A percentile compares a stretch with the other conserved stretches of the same genome.
Conservation (phyloP, 192 early-diverging fungal species). For the Coemansia sp. region DNA sequence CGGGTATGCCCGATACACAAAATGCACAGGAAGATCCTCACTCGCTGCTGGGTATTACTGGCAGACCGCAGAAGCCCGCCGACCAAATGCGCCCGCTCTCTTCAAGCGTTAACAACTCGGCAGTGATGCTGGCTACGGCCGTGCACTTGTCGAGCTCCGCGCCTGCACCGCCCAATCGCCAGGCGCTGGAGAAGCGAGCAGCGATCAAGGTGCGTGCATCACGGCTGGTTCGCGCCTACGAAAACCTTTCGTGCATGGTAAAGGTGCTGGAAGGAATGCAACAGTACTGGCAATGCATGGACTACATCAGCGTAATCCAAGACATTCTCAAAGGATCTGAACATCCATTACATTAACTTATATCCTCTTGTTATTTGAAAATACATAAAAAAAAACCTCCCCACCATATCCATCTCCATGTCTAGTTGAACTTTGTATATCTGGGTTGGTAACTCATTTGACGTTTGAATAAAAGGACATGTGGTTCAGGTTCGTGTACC, state of each 20-base stretch:
- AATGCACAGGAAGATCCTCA: background rate
- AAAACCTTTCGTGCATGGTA: conserved; percentile 56
- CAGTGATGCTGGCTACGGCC: conserved; percentile 38
- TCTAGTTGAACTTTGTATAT: background rate
- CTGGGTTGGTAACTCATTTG: conserved; percentile 27
- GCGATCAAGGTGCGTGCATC: conserved; percentile 28
- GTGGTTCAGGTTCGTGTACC: conserved; percentile 53
- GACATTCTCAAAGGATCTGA: conserved; percentile 47
- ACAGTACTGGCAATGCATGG: conserved; percentile 58
- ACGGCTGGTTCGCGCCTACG: conserved; percentile 42
- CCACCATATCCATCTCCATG: no score
- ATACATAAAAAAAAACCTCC: background rate
- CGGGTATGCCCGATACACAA: no score
- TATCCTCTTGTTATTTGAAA: background rate
- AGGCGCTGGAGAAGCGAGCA: conserved; percentile 25
- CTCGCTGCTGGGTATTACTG: conserved; percentile 15
- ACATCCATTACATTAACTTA: conserved; percentile 31
- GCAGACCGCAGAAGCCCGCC: conserved; percentile 14
- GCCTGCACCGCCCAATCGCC: conserved; percentile 13
- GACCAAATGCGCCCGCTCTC: conserved; percentile 51
- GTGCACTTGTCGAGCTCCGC: conserved; percentile 31
- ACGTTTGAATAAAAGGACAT: conserved; percentile 53
- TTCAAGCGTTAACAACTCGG: conserved; percentile 45
- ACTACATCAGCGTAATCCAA: conserved; percentile 49
- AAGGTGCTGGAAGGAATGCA: conserved; percentile 56